phyloP scores from a whole-genome alignment of 768 basidiomycete species.

The Suillus bovinus region DNA sequence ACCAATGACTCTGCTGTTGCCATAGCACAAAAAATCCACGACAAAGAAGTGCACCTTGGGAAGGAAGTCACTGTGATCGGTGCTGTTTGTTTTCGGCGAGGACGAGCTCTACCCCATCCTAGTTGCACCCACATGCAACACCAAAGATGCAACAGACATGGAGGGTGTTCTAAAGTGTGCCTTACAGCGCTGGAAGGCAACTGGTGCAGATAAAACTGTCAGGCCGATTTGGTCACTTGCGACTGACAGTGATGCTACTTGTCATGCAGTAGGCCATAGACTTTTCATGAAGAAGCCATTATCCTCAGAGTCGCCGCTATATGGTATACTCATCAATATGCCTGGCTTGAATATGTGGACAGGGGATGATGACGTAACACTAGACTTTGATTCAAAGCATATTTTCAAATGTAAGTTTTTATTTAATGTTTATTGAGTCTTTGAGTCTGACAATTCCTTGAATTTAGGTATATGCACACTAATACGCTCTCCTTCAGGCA shows the following conservation, averaged over 20 bases:
- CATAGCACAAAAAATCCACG: background rate
- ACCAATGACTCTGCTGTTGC: slow-evolving; percentile 9
- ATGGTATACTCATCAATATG: slow-evolving; percentile 3
- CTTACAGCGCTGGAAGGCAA: background rate
- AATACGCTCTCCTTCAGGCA: too few species aligned
- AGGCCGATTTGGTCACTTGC: slow-evolving; percentile 16
- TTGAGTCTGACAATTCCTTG: too few species aligned
- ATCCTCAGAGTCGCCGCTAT: background rate
- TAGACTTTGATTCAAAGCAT: slow-evolving; percentile 20
- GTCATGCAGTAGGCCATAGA: slow-evolving; percentile 6
- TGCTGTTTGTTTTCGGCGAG: slow-evolving; percentile 8
- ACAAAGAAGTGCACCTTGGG: slow-evolving; percentile 11
- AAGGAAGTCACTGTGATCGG: slow-evolving; percentile 17
- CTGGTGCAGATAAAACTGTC: background rate
- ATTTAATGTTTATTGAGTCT: too few species aligned
- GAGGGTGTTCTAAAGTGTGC: background rate
- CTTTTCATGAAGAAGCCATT: background rate
- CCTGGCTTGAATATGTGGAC: slow-evolving; percentile 16
- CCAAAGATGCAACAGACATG: slow-evolving; percentile 1
- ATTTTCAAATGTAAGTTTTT: slow-evolving; percentile 15
- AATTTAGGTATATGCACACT: too few species aligned
- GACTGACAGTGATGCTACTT: slow-evolving; percentile 17
- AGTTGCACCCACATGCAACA: slow-evolving; percentile 16
- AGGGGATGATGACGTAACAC: slow-evolving; percentile 8
- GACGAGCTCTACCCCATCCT: slow-evolving; percentile 13